These are phyloP conservation scores for Macrotyloma uniflorum DNA, from an alignment of 306 rosid genomes.

Conservation along the genomic window DNA sequence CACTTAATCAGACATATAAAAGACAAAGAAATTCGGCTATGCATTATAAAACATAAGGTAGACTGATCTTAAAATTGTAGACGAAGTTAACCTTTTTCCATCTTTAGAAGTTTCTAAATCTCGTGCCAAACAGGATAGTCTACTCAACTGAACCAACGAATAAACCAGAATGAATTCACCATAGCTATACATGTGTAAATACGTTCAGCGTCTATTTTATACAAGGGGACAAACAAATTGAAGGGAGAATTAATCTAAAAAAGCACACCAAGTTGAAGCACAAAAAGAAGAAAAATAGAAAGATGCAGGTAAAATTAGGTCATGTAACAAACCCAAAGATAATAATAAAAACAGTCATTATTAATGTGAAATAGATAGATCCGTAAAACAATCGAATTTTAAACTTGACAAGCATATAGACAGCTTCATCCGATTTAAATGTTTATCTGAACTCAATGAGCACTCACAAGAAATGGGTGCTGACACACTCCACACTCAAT, in stretches of 20 bases:
- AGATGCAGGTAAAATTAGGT: not conserved
- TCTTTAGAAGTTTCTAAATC: not conserved
- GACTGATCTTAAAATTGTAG: not conserved
- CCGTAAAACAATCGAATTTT: constrained; percentile 28
- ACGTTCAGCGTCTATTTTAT: constrained; percentile 17
- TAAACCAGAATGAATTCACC: constrained; percentile 11
- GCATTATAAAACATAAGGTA: not conserved
- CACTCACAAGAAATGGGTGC: constrained; percentile 93
- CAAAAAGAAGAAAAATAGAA: not conserved
- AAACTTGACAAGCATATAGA: constrained; percentile 23
- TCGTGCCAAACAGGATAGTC: not conserved
- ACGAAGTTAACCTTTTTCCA: not conserved
- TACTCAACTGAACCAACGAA: not conserved
- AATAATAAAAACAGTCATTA: constrained; percentile 25
- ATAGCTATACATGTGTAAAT: constrained; percentile 29
- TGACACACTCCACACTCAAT: constrained; percentile 99
- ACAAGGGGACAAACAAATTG: constrained; percentile 22
- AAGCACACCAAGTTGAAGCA: constrained; percentile 29
- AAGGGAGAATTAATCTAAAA: not conserved
- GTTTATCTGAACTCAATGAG: constrained; percentile 61
- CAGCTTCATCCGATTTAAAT: constrained; percentile 30
- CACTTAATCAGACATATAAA: not conserved
- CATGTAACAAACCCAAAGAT: constrained; percentile 40
- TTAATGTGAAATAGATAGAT: constrained; percentile 26
- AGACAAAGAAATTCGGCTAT: not conserved